A percentile compares a stretch with the other conserved stretches of the same genome.
These are phyloP conservation scores for Sphaerostilbella broomeana DNA, from an alignment of 2,329 filamentous ascomycete species.

Conservation along the genomic window DNA sequence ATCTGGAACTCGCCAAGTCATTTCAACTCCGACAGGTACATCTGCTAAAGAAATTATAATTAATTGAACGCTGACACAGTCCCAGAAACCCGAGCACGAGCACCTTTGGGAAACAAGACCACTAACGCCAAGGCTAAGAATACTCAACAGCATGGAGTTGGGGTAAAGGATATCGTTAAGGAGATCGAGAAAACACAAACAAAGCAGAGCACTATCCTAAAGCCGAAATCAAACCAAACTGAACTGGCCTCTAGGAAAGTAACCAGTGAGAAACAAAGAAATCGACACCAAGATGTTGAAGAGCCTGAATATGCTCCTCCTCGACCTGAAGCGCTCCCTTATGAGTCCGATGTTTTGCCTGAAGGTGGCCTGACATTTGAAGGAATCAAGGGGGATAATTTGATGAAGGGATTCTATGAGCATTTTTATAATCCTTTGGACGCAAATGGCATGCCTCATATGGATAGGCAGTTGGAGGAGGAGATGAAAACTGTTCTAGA, in stretches of 20 bases:
- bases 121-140: constrained; percentile 82
- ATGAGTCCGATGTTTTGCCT: constrained; percentile 64
- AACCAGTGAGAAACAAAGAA: constrained; percentile 51
- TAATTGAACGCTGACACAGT: constrained; percentile 11
- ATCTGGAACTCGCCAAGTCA: constrained; percentile 43
- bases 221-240: constrained; percentile 52
- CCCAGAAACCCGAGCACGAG: constrained; percentile 52
- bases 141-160: constrained; percentile 61
- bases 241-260: constrained; percentile 53
- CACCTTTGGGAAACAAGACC: constrained; percentile 87
- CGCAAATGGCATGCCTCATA: constrained; percentile 57
- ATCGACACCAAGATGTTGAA: constrained; percentile 45
- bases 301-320: constrained; percentile 91
- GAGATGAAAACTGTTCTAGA: constrained; percentile 44
- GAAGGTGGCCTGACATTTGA: constrained; percentile 50
- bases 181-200: constrained; percentile 57
- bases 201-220: constrained; percentile 54
- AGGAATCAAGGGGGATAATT: constrained; percentile 50
- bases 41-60: background rate
- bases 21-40: constrained; percentile 77
- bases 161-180: constrained; percentile 51
- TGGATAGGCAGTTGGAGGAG: constrained; percentile 55
- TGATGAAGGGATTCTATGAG: constrained; percentile 55
- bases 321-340: constrained; percentile 56
- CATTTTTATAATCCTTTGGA: constrained; percentile 58